Evolutionary conservation across 257 asterid species (phyloP).

Genomic region (Petrea volubilis): DNA sequence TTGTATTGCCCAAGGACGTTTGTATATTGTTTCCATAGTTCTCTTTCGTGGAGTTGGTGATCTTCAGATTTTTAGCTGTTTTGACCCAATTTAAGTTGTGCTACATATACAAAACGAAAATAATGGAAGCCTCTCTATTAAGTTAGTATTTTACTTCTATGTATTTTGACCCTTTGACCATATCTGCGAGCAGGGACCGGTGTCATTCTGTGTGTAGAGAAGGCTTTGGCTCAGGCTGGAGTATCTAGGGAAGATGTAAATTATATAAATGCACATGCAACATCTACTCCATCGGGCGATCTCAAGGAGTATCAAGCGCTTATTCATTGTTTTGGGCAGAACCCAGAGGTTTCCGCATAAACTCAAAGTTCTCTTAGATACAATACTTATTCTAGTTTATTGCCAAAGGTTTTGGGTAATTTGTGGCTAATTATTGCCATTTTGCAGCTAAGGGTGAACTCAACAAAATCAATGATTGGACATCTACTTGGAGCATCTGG

Average conservation of each 20-base stretch:
- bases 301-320: constrained; percentile 86
- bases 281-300: constrained; percentile 85
- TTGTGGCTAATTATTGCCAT: constrained; percentile 1
- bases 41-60: not conserved
- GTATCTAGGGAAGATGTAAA: constrained; percentile 77
- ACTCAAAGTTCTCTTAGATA: constrained; percentile 9
- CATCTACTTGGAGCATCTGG: constrained; percentile 97
- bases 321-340: constrained; percentile 74
- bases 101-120: not conserved
- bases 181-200: constrained; percentile 64
- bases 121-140: not conserved
- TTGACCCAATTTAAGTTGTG: not conserved
- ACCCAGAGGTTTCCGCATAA: constrained; percentile 63
- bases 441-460: constrained; percentile 75
- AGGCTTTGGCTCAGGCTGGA: constrained; percentile 87
- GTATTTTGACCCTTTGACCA: constrained; percentile 20
- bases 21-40: not conserved
- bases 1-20: not conserved
- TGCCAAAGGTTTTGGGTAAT: not conserved
- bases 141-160: not conserved
- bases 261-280: constrained; percentile 87
- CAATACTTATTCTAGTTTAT: constrained; percentile 12
- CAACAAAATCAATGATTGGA: constrained; percentile 92
- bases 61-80: not conserved
- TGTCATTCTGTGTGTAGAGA: constrained; percentile 75